Base-by-base conservation (phyloP, 192 early-diverging fungal species). In the Mortierella antarctica region DNA sequence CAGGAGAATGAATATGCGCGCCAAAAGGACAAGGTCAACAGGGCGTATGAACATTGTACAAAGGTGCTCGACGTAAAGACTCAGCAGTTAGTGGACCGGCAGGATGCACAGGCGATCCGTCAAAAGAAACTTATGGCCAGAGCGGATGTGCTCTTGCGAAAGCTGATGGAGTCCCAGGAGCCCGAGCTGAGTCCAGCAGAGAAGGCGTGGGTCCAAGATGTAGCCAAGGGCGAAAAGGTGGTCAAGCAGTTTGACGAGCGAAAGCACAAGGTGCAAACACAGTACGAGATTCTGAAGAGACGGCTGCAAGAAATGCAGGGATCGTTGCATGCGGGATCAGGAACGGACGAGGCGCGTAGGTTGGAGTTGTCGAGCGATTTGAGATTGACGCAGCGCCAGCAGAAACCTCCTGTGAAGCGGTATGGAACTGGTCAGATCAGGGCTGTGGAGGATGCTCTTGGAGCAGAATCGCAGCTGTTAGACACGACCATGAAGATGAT, bases 171-270 rank as follows among this genome's bases (percentile, higher is more conserved):
- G 50, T 79, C 82, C 15, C 84, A 83, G 52, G 89, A 92, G 65
- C 92, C 90, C 9, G 87, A 85, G 39, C 73, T 93, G 70, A 88
- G 88, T 6, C 63, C 84, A 7, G 82, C 86, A 23, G 93, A 94
- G 75, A 83, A 80, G 60, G 77, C 70, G 44, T 89, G 87, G 87
- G 76, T 82, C 20, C 40, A 70, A 20, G 78, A 86, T 45, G 62
- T 90, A 21, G 64, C 45, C 20, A 80, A 20, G 55, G 58, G 47
- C 40, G 65, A 72, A 21, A 68, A 64, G 47, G 23, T 47, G 2
- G 62, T 72, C 10, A 71, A 80, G 54, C 8, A 47, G 2, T 72
- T 62, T 45, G 47, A 72, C n/a, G 77, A 72, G 12, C 57, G 70
- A 23, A 56, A 59, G 46, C 58, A 72, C 48, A 67, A 63, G 14